These are phyloP conservation scores for Sporothrix humicola DNA, from an alignment of 2,329 filamentous ascomycete species.

Conservation along the genomic window DNA sequence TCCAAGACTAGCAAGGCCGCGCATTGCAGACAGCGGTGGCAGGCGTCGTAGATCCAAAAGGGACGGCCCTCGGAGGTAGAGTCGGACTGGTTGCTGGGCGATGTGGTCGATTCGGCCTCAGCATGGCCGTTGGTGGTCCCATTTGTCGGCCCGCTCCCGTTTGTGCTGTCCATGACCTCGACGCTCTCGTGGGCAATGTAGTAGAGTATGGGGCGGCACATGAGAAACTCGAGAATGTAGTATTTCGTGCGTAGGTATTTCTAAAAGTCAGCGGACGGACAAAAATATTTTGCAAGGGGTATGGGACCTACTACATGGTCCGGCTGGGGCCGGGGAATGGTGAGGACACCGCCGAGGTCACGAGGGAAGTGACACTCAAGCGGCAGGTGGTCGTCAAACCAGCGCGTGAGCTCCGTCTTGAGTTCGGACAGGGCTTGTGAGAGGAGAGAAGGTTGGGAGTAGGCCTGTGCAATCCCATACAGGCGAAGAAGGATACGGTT, in stretches of 20 bases:
- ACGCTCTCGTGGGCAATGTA: slow-evolving; percentile 22
- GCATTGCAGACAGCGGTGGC: neutral
- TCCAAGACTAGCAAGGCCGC: neutral
- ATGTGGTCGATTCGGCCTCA: neutral
- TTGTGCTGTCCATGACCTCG: neutral
- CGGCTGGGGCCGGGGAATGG: neutral
- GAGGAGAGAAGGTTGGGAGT: slow-evolving; percentile 4
- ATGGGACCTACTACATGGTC: neutral
- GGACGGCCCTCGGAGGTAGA: neutral
- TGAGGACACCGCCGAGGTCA: neutral
- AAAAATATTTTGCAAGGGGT: too few relatives aligned
- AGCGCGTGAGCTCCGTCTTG: slow-evolving; percentile 17
- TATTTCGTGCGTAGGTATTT: slow-evolving; percentile 5
- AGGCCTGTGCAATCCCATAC: neutral
- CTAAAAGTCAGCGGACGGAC: too few relatives aligned
- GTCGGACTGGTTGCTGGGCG: neutral
- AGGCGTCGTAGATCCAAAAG: neutral
- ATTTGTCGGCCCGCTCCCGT: neutral
- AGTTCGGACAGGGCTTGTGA: neutral
- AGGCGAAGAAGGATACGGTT: neutral
- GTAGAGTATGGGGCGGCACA: slow-evolving; percentile 14
- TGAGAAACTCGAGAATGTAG: slow-evolving; percentile 10
- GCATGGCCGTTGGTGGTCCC: neutral
- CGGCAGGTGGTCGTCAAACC: slow-evolving; percentile 15
- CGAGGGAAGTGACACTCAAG: slow-evolving; percentile 14